Base-by-base conservation (phyloP, 352 stramenopile genomes). In the Pythium rhizo-oryzae region DNA sequence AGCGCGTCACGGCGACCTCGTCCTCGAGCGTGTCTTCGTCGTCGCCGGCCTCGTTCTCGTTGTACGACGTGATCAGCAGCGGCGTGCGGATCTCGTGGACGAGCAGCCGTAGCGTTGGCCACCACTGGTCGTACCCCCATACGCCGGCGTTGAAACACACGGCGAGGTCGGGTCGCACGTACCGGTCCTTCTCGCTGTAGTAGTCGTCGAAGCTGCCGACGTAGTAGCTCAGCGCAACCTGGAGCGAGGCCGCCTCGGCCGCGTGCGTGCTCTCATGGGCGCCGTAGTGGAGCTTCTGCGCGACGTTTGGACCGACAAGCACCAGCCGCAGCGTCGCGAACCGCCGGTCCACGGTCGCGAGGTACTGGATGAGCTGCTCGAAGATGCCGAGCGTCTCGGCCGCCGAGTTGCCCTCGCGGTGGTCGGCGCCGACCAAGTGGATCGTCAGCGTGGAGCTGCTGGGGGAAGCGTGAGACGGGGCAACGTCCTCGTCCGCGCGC, bases 91-190 rank as follows among this genome's bases (percentile, higher is more conserved):
- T 72, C 23, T 80, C 78, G 33, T 75, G 68, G 47, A 94, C 75
- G 57, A 96, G 80, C 44, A 90, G 66, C 53, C 65, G 63, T 24
- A 96, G 78, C 21, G 87, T 88, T 23, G 87, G 87, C 11, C 91
- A 59, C 89, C 89, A 96, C 65, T 93, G 77, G 66, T 96, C 86
- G 67, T 96, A 96, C 44, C 89, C 89, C 89, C 89, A 96, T 28
- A 96, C 84, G 6, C 89, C 89, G 16, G 89, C 89, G 52, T 96
- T 95, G 62, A 95, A 96, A 62, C 84, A 93, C 44, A 93, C 82
- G 1, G 80, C 77, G 8, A 93, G 72, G 58, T 92, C 79, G 5
- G 88, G 83, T 8, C 70, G 57, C 52, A 67, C 54, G 69, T 90
- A 92, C 51, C 62, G 35, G 13, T 62, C 50, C 43, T 80, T 79